A percentile compares a stretch with the other conserved stretches of the same genome.
Evolutionary conservation across 2,329 filamentous ascomycete genomes (phyloP).

Genomic region (Fusarium sp.): DNA sequence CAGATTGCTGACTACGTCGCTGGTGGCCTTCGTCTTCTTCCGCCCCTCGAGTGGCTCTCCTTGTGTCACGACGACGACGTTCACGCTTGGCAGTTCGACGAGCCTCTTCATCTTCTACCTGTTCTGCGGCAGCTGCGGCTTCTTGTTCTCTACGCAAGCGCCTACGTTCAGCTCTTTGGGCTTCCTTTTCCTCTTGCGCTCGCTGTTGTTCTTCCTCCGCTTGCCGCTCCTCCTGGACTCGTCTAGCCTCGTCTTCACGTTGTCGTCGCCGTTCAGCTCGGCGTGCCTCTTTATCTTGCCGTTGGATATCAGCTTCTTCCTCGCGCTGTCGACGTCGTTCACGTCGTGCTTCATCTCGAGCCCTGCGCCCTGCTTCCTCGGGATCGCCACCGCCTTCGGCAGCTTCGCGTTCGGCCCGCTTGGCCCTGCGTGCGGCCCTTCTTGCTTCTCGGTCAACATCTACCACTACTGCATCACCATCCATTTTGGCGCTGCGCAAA

Average conservation of each 20-base stretch:
- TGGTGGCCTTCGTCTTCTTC: constrained; percentile 54
- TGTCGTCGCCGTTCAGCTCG: constrained; percentile 65
- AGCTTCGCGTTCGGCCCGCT: constrained; percentile 63
- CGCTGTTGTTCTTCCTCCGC: constrained; percentile 63
- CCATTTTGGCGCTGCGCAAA: constrained; percentile 61
- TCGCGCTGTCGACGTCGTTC: constrained; percentile 66
- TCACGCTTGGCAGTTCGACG: constrained; percentile 62
- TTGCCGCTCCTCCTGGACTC: constrained; percentile 63
- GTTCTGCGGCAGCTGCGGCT: constrained; percentile 58
- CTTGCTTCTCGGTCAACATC: constrained; percentile 73
- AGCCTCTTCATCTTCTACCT: constrained; percentile 60
- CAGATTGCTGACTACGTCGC: constrained; percentile 54
- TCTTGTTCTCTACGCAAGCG: constrained; percentile 64
- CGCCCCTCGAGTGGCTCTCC: constrained; percentile 59
- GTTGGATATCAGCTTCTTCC: constrained; percentile 64
- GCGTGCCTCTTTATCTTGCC: constrained; percentile 63
- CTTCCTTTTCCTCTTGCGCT: constrained; percentile 66
- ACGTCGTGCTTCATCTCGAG: constrained; percentile 68
- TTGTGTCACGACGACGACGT: constrained; percentile 66
- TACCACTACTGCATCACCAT: constrained; percentile 62
- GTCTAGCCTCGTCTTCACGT: constrained; percentile 45
- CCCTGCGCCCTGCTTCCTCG: constrained; percentile 68
- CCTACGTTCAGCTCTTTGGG: constrained; percentile 64
- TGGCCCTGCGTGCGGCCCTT: constrained; percentile 72
- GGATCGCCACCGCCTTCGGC: constrained; percentile 61